Conservation (phyloP, 2,329 filamentous ascomycete species). For the Teratosphaeriaceae sp. region DNA sequence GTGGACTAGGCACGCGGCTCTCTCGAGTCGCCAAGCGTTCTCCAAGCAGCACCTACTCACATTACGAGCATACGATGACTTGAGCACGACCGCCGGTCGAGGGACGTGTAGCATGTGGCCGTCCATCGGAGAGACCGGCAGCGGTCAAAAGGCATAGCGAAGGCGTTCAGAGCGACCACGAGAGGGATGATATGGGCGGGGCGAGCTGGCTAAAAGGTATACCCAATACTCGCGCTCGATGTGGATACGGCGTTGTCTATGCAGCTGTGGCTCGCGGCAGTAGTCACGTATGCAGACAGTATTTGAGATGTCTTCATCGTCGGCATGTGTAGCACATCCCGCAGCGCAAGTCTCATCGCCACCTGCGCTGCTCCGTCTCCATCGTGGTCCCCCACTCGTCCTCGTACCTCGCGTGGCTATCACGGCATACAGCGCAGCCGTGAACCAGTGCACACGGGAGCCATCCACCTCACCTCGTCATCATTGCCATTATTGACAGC, state of each 20-base stretch:
- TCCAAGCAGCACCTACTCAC: background rate
- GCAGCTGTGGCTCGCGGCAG: background rate
- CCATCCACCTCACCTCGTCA: too few species aligned
- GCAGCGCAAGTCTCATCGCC: too few species aligned
- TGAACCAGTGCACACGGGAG: too few species aligned
- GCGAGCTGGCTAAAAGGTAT: constrained; percentile 1
- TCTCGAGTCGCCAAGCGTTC: background rate
- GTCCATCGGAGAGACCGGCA: constrained; percentile 7
- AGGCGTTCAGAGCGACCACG: background rate
- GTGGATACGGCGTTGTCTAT: background rate
- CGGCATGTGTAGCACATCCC: background rate
- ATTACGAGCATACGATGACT: constrained; percentile 2
- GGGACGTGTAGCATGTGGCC: constrained; percentile 15
- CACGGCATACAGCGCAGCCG: too few species aligned
- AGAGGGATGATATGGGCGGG: background rate
- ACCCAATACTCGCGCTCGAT: background rate
- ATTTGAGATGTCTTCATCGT: background rate
- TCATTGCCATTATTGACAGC: too few species aligned
- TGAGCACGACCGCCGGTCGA: constrained; percentile 2
- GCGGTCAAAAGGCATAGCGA: background rate
- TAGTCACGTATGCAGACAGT: background rate
- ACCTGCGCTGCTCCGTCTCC: too few species aligned
- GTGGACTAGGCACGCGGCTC: background rate
- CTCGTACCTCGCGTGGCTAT: too few species aligned
- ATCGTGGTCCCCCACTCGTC: too few species aligned